Conservation (phyloP, 441 rosid genomes). For the Populus tomentosa region DNA sequence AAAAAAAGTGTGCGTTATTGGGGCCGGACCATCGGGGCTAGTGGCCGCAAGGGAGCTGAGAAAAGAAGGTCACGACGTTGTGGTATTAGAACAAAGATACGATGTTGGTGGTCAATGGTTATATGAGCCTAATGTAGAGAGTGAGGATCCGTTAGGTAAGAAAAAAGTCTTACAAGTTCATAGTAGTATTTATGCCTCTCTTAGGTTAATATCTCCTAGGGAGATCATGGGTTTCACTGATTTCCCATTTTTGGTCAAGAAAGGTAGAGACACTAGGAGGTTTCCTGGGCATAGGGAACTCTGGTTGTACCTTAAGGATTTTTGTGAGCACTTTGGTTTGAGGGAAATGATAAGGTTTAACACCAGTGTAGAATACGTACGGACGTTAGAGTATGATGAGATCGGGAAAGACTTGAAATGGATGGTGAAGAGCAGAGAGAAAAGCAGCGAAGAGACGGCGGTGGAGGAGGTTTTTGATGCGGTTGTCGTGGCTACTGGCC, state of each 20-base stretch:
- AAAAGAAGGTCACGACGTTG: constrained; percentile 73
- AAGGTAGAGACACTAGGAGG: constrained; percentile 72
- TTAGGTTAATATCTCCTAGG: constrained; percentile 67
- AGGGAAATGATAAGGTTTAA: constrained; percentile 70
- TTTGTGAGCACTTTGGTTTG: constrained; percentile 57
- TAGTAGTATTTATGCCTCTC: constrained; percentile 74
- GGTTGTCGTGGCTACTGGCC: constrained; percentile 86
- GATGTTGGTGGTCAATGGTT: constrained; percentile 95
- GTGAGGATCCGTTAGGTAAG: constrained; percentile 54
- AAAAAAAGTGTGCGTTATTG: constrained; percentile 72
- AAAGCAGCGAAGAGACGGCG: constrained; percentile 26
- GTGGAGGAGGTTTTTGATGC: constrained; percentile 81
- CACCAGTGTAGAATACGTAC: constrained; percentile 68
- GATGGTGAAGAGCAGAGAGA: constrained; percentile 57
- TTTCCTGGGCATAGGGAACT: constrained; percentile 85
- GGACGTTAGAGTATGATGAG: constrained; percentile 48
- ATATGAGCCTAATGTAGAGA: constrained; percentile 52
- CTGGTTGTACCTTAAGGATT: constrained; percentile 69
- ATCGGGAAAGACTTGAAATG: constrained; percentile 50
- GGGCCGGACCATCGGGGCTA: constrained; percentile 90
- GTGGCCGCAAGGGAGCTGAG: constrained; percentile 82
- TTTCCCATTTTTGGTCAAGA: constrained; percentile 71
- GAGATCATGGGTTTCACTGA: constrained; percentile 89
- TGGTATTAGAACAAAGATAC: constrained; percentile 77
- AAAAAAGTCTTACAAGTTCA: constrained; percentile 49